These are phyloP conservation scores for Artomyces pyxidatus DNA, from an alignment of 768 basidiomycete genomes.

Conservation along the genomic window DNA sequence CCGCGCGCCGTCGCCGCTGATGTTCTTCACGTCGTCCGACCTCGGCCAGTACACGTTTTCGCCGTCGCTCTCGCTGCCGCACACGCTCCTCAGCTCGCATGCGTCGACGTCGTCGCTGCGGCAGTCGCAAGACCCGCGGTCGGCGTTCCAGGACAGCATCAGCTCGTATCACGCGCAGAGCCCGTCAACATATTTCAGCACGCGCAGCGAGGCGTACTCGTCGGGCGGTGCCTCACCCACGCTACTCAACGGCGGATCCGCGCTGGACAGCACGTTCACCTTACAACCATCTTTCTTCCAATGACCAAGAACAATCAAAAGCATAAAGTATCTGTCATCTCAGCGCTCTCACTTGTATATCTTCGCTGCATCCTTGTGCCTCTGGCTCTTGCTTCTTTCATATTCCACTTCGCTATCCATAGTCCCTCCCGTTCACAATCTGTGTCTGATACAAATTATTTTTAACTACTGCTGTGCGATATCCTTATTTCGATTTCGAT, in stretches of 20 bases:
- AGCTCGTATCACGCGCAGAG: conserved; percentile 6
- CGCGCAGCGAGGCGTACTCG: conserved; percentile 10
- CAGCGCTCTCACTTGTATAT: not conserved
- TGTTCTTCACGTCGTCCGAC: conserved; percentile 11
- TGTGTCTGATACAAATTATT: conserved; percentile 10
- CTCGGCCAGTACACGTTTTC: conserved; percentile 13
- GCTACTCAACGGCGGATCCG: conserved; percentile 7
- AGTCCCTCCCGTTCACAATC: not conserved
- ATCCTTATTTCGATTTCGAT: conserved; percentile 15
- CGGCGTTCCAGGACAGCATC: not conserved
- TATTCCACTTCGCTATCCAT: not conserved
- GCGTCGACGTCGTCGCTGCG: conserved; percentile 3
- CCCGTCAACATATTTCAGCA: conserved; percentile 8
- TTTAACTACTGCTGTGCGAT: conserved; percentile 9
- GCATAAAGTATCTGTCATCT: not conserved
- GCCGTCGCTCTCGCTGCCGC: too few relatives aligned
- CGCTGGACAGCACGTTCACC: conserved; percentile 12
- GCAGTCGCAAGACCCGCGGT: not conserved
- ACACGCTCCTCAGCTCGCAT: not conserved
- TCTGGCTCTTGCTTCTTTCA: not conserved
- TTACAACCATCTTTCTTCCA: conserved; percentile 14
- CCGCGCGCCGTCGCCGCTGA: conserved; percentile 9
- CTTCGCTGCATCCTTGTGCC: conserved; percentile 1
- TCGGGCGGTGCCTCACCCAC: conserved; percentile 9
- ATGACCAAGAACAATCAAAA: not conserved